Conservation (phyloP, 108 stramenopile genomes). For the Nitzschia sp. region DNA sequence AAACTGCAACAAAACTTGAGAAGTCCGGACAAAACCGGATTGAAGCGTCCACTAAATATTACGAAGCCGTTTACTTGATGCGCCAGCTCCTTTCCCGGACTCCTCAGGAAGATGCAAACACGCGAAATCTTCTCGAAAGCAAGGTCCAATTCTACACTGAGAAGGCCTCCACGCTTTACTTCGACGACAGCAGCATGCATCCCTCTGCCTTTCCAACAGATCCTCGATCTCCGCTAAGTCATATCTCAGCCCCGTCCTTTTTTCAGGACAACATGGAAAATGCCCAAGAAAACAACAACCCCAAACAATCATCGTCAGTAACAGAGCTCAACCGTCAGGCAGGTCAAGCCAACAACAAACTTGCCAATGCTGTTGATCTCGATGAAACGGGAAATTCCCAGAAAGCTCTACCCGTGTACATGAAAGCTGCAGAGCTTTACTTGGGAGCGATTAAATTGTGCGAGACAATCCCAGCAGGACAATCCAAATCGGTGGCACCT, state of each 20-base stretch:
- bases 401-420: conserved; percentile 41
- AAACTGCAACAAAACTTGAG: conserved; percentile 46
- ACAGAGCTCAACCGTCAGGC: conserved; percentile 13
- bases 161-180: conserved; percentile 39
- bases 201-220: neutral
- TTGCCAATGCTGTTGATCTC: conserved; percentile 47
- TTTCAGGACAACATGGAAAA: conserved; percentile 1
- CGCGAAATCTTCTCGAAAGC: conserved; percentile 38
- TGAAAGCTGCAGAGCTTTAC: conserved; percentile 55
- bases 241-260: conserved; percentile 7
- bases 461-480: conserved; percentile 1
- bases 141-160: conserved; percentile 54
- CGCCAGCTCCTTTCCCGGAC: conserved; percentile 30
- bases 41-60: conserved; percentile 57
- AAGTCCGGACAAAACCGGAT: conserved; percentile 31
- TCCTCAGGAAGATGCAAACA: conserved; percentile 7
- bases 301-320: neutral
- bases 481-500: conserved; percentile 21
- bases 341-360: conserved; percentile 41
- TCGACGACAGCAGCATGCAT: conserved; percentile 25
- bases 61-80: conserved; percentile 65
- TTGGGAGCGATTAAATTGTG: conserved; percentile 43
- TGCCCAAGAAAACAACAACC: neutral
- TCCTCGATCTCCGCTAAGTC: conserved; percentile 13
- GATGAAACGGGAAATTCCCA: conserved; percentile 46